Percentiles rank a stretch among this genome's conserved stretches.
phyloP scores from a whole-genome alignment of 2,329 filamentous ascomycete genomes.

The Leptographium galeiforme region DNA sequence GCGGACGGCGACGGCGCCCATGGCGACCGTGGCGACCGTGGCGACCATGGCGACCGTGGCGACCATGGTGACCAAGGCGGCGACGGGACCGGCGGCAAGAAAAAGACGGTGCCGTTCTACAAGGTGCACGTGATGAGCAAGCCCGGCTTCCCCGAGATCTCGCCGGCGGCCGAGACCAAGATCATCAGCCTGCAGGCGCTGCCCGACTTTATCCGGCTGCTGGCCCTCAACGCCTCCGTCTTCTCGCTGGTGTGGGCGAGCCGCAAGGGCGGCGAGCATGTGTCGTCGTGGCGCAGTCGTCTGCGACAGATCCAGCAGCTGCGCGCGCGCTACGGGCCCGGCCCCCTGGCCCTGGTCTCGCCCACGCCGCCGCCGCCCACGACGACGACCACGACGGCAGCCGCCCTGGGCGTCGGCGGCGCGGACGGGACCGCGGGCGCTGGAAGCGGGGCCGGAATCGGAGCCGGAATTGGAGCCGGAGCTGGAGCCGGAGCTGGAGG shows the following conservation, averaged over 20 bases:
- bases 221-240: conserved; percentile 86
- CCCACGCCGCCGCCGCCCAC: conserved; percentile 17
- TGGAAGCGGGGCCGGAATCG: not conserved
- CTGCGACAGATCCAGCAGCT: conserved; percentile 74
- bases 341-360: conserved; percentile 15
- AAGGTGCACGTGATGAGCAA: conserved; percentile 82
- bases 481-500: not conserved
- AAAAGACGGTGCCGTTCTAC: conserved; percentile 47
- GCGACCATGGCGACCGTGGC: no score
- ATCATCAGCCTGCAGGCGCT: conserved; percentile 74
- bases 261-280: conserved; percentile 63
- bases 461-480: conserved; percentile 2
- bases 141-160: conserved; percentile 81
- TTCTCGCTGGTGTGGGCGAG: conserved; percentile 85
- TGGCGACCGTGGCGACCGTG: no score
- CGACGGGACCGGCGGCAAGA: not conserved
- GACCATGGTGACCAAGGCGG: no score
- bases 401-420: conserved; percentile 10
- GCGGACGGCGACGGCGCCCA: not conserved
- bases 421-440: conserved; percentile 3
- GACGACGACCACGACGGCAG: not conserved
- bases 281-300: conserved; percentile 80
- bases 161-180: conserved; percentile 77
- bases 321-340: conserved; percentile 51
- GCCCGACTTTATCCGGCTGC: conserved; percentile 71